Conservation (phyloP, 2,329 filamentous ascomycete species). For the Corniculantispora saksenae region DNA sequence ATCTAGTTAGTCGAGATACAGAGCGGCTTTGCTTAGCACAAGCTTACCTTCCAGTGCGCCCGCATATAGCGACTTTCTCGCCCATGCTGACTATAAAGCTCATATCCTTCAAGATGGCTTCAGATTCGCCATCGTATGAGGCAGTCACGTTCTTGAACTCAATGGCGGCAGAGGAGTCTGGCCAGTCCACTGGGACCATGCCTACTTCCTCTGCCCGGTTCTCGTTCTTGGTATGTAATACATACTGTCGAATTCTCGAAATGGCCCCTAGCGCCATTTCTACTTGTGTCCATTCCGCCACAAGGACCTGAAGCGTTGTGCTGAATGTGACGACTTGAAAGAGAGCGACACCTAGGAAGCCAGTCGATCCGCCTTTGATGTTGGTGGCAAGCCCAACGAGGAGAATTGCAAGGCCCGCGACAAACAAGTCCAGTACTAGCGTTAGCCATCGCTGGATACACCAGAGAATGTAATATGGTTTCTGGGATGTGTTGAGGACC, state of each 20-base stretch:
- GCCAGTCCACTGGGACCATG: slow-evolving; percentile 28
- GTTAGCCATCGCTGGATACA: slow-evolving; percentile 52
- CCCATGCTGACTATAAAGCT: slow-evolving; percentile 32
- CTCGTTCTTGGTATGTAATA: slow-evolving; percentile 26
- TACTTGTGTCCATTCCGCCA: slow-evolving; percentile 34
- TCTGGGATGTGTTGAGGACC: slow-evolving; percentile 36
- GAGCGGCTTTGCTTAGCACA: not conserved
- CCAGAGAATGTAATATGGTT: slow-evolving; percentile 43
- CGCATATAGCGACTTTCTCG: slow-evolving; percentile 44
- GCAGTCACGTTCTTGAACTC: slow-evolving; percentile 31
- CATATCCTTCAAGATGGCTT: slow-evolving; percentile 32
- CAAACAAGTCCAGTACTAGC: slow-evolving; percentile 47
- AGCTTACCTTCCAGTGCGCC: slow-evolving; percentile 40
- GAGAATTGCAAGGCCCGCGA: slow-evolving; percentile 46
- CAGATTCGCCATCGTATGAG: slow-evolving; percentile 27
- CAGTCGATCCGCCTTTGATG: slow-evolving; percentile 32
- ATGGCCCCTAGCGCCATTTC: slow-evolving; percentile 31
- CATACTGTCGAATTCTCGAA: slow-evolving; percentile 29
- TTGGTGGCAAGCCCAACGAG: slow-evolving; percentile 45
- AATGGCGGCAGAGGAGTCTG: slow-evolving; percentile 26
- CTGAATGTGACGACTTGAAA: slow-evolving; percentile 32
- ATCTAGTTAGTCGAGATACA: not conserved
- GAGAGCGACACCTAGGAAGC: slow-evolving; percentile 30
- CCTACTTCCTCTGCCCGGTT: slow-evolving; percentile 22
- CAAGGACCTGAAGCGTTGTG: slow-evolving; percentile 30